Percentiles rank a stretch among this genome's conserved stretches.
Evolutionary conservation across 2,329 filamentous ascomycete species (phyloP).

Genomic region (Pestalotiopsis sp.): DNA sequence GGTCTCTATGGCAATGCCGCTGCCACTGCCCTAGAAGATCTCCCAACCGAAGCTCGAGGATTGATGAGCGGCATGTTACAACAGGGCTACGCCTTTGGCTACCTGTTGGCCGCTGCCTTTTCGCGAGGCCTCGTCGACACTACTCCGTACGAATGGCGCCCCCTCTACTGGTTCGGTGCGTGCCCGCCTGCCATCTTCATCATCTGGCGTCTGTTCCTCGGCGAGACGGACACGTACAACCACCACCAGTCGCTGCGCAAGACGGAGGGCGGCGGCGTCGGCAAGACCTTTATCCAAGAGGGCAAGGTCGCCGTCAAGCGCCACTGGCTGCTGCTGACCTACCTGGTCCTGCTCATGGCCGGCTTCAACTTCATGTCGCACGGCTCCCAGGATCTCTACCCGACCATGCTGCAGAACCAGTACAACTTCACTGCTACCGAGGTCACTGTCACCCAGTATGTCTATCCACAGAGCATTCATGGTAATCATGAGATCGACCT

Average conservation of each 20-base stretch:
- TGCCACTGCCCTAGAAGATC: constrained; percentile 78
- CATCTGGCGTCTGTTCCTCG: constrained; percentile 73
- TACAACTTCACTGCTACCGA: constrained; percentile 54
- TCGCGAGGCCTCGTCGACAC: constrained; percentile 72
- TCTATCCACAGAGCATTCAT: background rate
- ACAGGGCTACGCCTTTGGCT: constrained; percentile 71
- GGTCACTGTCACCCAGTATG: constrained; percentile 66
- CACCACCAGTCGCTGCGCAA: constrained; percentile 68
- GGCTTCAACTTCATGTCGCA: constrained; percentile 94
- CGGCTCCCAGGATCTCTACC: constrained; percentile 68
- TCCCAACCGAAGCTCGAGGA: constrained; percentile 68
- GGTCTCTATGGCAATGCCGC: constrained; percentile 79
- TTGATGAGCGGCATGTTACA: constrained; percentile 78
- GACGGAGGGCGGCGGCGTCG: constrained; percentile 57
- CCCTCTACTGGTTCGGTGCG: constrained; percentile 88
- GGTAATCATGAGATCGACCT: background rate
- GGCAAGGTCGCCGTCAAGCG: constrained; percentile 77
- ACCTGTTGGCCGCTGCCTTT: constrained; percentile 64
- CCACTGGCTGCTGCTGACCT: constrained; percentile 80
- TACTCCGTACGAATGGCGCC: constrained; percentile 79
- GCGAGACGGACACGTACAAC: constrained; percentile 76
- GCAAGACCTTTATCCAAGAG: constrained; percentile 72
- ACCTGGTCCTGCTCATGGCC: constrained; percentile 85
- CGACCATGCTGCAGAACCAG: constrained; percentile 62
- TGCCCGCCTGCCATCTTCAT: constrained; percentile 82